These are phyloP conservation scores for Jatropha curcas DNA, from an alignment of 345 rosid genomes.

Conservation along the genomic window DNA sequence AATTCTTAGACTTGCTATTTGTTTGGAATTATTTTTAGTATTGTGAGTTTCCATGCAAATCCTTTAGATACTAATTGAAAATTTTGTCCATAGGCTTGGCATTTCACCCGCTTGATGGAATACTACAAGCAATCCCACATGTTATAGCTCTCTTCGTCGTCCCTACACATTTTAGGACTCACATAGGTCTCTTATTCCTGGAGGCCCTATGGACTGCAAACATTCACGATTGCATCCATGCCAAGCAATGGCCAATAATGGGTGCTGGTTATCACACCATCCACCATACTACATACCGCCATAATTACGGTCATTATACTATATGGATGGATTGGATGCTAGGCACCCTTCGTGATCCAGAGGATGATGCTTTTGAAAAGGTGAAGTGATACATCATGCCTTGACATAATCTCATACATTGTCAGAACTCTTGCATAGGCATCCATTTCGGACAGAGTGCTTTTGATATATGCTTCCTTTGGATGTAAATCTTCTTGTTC, in stretches of 20 bases:
- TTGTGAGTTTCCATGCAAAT: no score
- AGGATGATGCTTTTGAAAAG: constrained; percentile 40
- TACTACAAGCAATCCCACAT: constrained; percentile 90
- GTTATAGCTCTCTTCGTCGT: constrained; percentile 66
- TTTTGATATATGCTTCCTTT: neutral
- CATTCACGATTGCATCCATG: constrained; percentile 92
- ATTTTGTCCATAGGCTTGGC: constrained; percentile 69
- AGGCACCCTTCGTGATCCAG: constrained; percentile 78
- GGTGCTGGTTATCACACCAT: constrained; percentile 98
- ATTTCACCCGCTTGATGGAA: constrained; percentile 87
- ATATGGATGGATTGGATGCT: constrained; percentile 99
- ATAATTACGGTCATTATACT: constrained; percentile 94
- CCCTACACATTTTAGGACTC: constrained; percentile 79
- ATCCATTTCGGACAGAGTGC: constrained; percentile 4
- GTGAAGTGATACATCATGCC: neutral
- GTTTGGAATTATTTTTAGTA: neutral
- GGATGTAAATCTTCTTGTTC: constrained; percentile 11
- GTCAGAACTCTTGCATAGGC: neutral
- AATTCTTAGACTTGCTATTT: neutral
- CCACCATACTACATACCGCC: constrained; percentile 95
- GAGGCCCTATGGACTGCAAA: constrained; percentile 93
- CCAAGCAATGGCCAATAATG: constrained; percentile 85
- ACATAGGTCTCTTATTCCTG: constrained; percentile 65
- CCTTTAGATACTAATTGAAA: neutral
- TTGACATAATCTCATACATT: neutral